Evolutionary conservation across 805 yeast genomes (phyloP), one percentile per base, ranked within the genome.

Genomic region (Candida michaelii): DNA sequence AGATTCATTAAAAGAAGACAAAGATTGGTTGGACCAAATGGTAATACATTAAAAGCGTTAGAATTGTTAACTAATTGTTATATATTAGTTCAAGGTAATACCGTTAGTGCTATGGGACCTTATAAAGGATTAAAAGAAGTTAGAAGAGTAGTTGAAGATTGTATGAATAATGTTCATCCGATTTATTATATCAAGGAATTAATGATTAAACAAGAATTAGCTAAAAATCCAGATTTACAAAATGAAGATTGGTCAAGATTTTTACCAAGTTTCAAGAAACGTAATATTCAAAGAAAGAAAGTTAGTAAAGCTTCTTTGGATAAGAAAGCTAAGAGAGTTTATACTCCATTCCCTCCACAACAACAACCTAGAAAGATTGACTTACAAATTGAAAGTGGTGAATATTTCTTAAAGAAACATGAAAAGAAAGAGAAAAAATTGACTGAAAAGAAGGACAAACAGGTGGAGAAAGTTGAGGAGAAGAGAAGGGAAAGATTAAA

Each of bases 271-370:
- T 93, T 93, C 74, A 93, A 89, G 79, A 93, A 91, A 77, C 83
- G 90, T 65, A 89, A 89, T 59, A 96, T 91, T 51, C 95, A 95
- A 27, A 83, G 99, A 60, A 86, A 86, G 83, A 84, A 84, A 75
- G 9, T 36, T 16, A 17, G 27, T 24, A 38, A 38, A 13, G 40
- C 40, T 7, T 86, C 93, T 47, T 80, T 77, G 66, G 80, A 78
- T 63, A 70, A 77, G 57, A 78, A 68, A 54, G 77, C 72, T 54
- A 75, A 76, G 76, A 90, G 84, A 67, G 83, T 80, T 3, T 91
- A 91, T 79, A 93, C 99, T 25, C 98, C 99, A 60, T 93, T 93
- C 89, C 99, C 99, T 71, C 98, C 99, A 55, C 86, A 88, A 40
- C 99, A 88, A 69, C 79, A 81, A 52, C 99, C 98, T 59, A 85